Evolutionary conservation across 306 rosid species (phyloP), one percentile per base, ranked within the genome.

Genomic region (Spatholobus suberectus): DNA sequence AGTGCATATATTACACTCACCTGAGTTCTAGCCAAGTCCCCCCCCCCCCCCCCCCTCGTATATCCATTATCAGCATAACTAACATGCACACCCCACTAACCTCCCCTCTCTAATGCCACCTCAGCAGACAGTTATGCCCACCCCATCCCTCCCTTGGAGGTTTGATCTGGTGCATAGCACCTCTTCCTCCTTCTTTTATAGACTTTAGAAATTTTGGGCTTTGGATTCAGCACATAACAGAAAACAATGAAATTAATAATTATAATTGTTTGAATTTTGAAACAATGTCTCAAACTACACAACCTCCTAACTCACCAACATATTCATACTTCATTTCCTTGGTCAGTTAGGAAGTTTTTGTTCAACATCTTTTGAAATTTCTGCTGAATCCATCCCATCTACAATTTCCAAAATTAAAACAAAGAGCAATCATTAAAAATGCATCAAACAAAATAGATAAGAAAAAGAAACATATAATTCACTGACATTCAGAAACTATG

Each of bases 301-400:
- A 27, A 14, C 40, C 68, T 27, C 40, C 20, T 13, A 38, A 82
- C 90, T 80, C 78, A 88, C 95, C 93, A 47, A 86, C 69, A 84
- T 91, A 88, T 83, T 68, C 73, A 82, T 59, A 29, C 52, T 74
- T 8, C 46, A 89, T 77, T 88, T 86, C 77, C 76, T 82, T 76
- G 18, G 86, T 86, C 76, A 88, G 75, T 52, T 27, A 59, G 85
- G 90, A 58, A 89, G 69, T 26, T 86, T 89, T 29, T 9, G n/a
- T 51, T 78, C 77, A 54, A 55, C 40, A 74, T 67, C 69, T 26
- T 71, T 57, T 20, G 83, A 43, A 86, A 41, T 70, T 72, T 83
- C 84, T 81, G 32, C 84, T 38, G 75, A 86, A 71, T 85, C 88
- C 83, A 82, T 40, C 71, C 85, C 87, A 58, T 81, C 86, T 85